Conservation (phyloP, 2,329 filamentous ascomycete genomes). For the Ceratocystis ficicola region DNA sequence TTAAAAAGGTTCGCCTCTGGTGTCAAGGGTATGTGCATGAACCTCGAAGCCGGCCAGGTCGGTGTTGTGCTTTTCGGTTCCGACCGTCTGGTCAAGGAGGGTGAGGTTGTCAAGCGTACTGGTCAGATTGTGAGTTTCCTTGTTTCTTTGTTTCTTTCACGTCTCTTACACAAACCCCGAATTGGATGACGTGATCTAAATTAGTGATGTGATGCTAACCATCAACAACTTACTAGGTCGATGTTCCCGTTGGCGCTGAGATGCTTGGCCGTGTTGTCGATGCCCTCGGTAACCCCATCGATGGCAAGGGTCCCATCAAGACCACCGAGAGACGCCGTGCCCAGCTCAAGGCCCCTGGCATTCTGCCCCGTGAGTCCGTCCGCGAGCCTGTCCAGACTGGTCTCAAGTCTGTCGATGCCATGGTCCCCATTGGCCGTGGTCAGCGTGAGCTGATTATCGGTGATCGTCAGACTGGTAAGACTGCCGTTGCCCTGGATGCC, state of each 20-base stretch:
- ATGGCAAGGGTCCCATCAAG: constrained; percentile 96
- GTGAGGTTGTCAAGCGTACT: constrained; percentile 98
- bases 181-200: not conserved
- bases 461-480: constrained; percentile 99
- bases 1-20: constrained; percentile 81
- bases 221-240: constrained; percentile 52
- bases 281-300: constrained; percentile 97
- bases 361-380: constrained; percentile 93
- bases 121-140: constrained; percentile 78
- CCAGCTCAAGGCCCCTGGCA: constrained; percentile 97
- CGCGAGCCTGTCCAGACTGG: constrained; percentile 98
- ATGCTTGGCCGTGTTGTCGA: constrained; percentile 97
- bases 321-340: constrained; percentile 86
- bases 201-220: not conserved
- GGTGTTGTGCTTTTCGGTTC: constrained; percentile 99
- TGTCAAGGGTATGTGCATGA: constrained; percentile 99
- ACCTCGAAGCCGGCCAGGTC: constrained; percentile 99
- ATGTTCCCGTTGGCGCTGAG: constrained; percentile 85
- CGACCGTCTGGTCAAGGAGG: constrained; percentile 98
- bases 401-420: constrained; percentile 97
- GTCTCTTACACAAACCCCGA: too few species aligned
- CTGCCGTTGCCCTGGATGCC: constrained; percentile 91
- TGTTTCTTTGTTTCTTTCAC: too few species aligned
- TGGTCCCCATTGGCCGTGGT: constrained; percentile 99
- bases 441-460: constrained; percentile 99